Percentiles rank a stretch among this genome's conserved stretches.
These are phyloP conservation scores for Rugosomyces carneus DNA, from an alignment of 1,284 basidiomycete species.

Conservation along the genomic window DNA sequence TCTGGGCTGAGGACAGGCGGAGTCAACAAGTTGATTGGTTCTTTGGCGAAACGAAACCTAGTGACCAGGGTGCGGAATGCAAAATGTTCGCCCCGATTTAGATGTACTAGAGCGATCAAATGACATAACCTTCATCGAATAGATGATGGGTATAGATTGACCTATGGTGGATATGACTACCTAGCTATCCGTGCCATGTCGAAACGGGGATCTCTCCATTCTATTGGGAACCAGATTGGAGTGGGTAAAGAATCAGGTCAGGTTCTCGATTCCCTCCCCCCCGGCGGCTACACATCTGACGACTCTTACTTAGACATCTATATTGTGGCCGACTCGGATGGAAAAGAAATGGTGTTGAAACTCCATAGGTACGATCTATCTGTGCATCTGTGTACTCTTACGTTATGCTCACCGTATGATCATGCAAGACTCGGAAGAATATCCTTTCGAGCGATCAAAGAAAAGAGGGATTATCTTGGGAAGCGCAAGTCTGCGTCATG, in stretches of 20 bases:
- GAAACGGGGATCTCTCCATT: constrained; percentile 80
- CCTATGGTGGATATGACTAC: constrained; percentile 97
- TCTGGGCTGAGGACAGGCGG: constrained; percentile 88
- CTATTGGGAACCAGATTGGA: constrained; percentile 95
- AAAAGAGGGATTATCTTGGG: constrained; percentile 94
- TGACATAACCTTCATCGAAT: constrained; percentile 13
- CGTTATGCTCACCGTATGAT: constrained; percentile 9
- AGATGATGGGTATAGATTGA: constrained; percentile 97
- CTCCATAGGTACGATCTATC: constrained; percentile 65
- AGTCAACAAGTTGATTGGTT: constrained; percentile 89
- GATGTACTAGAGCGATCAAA: constrained; percentile 5
- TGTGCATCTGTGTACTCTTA: not conserved
- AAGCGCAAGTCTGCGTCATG: constrained; percentile 95
- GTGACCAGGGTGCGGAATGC: constrained; percentile 88
- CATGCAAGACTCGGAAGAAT: constrained; percentile 82
- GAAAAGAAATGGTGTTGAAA: constrained; percentile 86
- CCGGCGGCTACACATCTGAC: not conserved
- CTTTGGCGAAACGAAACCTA: constrained; percentile 87
- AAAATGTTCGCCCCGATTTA: constrained; percentile 55
- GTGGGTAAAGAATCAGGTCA: constrained; percentile 96
- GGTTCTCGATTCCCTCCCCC: constrained; percentile 5
- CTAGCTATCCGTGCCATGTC: constrained; percentile 91
- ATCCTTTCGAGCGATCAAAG: constrained; percentile 95
- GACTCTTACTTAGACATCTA: constrained; percentile 73
- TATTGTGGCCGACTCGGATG: constrained; percentile 81